phyloP scores from a whole-genome alignment of 192 early-diverging fungal species.

The Coemansia furcata region DNA sequence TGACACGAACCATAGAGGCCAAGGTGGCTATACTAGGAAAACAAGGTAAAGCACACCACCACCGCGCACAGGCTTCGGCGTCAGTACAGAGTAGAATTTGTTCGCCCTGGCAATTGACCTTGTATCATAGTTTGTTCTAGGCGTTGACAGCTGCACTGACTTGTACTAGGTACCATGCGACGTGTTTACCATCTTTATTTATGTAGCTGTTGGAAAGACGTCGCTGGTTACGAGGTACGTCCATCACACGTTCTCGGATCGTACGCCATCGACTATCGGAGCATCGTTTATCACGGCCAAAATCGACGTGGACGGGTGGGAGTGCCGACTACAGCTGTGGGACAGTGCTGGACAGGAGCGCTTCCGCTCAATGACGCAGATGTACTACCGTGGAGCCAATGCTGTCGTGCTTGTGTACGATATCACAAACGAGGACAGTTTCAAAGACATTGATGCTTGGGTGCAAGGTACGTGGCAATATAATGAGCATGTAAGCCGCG shows the following conservation, averaged over 20 bases:
- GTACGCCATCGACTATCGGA: slow-evolving; percentile 73
- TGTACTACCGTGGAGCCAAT: slow-evolving; percentile 74
- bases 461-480: slow-evolving; percentile 41
- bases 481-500: neutral
- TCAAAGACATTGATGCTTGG: slow-evolving; percentile 68
- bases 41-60: slow-evolving; percentile 55
- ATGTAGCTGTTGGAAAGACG: slow-evolving; percentile 75
- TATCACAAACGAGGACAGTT: slow-evolving; percentile 69
- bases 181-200: neutral
- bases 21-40: slow-evolving; percentile 75
- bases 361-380: slow-evolving; percentile 74
- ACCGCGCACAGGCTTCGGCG: neutral
- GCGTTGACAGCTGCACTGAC: neutral
- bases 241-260: slow-evolving; percentile 71
- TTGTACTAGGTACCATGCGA: neutral
- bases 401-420: slow-evolving; percentile 74
- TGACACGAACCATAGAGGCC: slow-evolving; percentile 59
- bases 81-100: neutral
- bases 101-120: neutral
- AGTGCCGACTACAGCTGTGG: slow-evolving; percentile 77
- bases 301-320: slow-evolving; percentile 72
- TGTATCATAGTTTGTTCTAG: neutral
- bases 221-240: slow-evolving; percentile 74
- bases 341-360: slow-evolving; percentile 71
- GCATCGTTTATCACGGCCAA: slow-evolving; percentile 77